Evolutionary conservation across 2,329 filamentous ascomycete genomes (phyloP), one percentile per base, ranked within the genome.

Genomic region (Incumbomyces delicatus): DNA sequence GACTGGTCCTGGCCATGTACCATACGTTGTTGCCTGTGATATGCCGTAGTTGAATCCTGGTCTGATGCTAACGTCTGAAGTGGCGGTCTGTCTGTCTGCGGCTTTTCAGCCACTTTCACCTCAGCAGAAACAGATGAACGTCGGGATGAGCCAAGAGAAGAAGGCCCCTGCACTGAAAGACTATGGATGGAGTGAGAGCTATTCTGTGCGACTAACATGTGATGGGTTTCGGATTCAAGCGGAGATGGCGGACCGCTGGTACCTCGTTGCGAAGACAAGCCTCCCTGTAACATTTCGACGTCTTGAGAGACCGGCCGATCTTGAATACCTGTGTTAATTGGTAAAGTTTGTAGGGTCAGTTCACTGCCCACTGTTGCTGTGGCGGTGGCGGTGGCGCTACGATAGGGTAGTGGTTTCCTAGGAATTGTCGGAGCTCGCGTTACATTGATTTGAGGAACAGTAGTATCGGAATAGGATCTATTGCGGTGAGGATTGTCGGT

Each of bases 361-460:
- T 27, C 29, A 16, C 3, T 8, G 10, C 33, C 22, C 14, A 13
- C 17, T 18, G 16, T 11, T 2, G 17, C 16, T n/a, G 30, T 17
- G 12, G 13, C 13, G n/a, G 16, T 11, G 13, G 17, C 16, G 3
- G 30, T 17, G 12, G 13, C 13, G n/a, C 30, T 38, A 4, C 33
- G 16, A 18, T 38, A 37, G 4, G 42, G 42, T 20, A 45, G 8
- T 2, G 42, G 42, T 29, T 45, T 45, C 17, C 42, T 45, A 5
- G 33, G 33, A 20, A 45, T 45, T 38, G 42, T 45, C 4, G 33
- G 42, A 12, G 34, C 42, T 13, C 42, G 42, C 13, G 34, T 45
- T 11, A 45, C 42, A 38, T 38, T 45, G 18, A 45, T 45, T 20
- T 30, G 16, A 17, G 42, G 42, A 12, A 45, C 22, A 17, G 33